phyloP scores from a whole-genome alignment of 495 filamentous ascomycete species.

The Articulospora tetracladia region DNA sequence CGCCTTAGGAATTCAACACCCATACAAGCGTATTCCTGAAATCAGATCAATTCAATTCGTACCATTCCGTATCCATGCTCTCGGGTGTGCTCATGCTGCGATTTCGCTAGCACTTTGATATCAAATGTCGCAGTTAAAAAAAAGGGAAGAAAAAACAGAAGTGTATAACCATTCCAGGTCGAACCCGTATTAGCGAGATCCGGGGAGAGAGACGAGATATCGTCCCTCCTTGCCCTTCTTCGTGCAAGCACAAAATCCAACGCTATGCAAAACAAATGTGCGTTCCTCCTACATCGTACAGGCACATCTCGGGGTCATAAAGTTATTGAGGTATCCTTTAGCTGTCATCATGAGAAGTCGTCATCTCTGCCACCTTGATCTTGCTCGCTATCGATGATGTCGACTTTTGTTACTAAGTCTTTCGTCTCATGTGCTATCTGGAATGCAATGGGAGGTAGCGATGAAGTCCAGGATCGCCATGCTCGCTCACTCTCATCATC shows the following conservation, averaged over 20 bases:
- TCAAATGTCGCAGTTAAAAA: neutral
- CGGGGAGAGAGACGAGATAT: neutral
- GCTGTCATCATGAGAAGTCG: slow-evolving; percentile 24
- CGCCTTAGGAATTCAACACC: neutral
- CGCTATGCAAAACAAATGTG: neutral
- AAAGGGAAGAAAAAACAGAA: neutral
- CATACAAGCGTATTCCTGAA: neutral
- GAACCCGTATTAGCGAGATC: neutral
- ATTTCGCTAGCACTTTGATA: neutral
- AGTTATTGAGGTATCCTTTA: neutral
- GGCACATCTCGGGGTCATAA: neutral
- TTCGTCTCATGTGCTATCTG: slow-evolving; percentile 83
- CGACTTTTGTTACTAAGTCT: slow-evolving; percentile 50
- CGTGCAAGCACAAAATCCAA: neutral
- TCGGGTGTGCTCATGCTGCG: neutral
- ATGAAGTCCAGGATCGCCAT: slow-evolving; percentile 64
- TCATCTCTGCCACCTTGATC: slow-evolving; percentile 13
- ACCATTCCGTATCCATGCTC: neutral
- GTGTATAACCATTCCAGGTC: neutral
- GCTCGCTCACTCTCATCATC: slow-evolving; percentile 37
- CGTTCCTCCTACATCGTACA: neutral
- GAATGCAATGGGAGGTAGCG: slow-evolving; percentile 78
- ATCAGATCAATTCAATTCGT: neutral
- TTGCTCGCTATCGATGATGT: slow-evolving; percentile 22
- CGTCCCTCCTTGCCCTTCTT: neutral